Percentiles rank a stretch among this genome's conserved stretches.
phyloP scores from a whole-genome alignment of 345 rosid species.

The Hibiscus trionum region DNA sequence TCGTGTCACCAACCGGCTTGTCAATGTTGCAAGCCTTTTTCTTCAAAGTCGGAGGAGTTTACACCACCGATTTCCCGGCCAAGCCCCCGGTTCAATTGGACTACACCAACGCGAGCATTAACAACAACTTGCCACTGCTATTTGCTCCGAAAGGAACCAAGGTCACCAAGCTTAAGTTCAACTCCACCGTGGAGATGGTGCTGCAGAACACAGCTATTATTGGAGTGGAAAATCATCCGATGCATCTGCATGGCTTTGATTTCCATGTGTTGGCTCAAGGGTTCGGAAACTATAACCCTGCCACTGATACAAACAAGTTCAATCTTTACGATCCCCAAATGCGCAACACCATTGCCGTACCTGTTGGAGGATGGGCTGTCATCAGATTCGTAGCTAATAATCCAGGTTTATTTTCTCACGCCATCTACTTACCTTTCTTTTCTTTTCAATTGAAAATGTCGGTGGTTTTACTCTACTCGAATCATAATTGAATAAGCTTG shows the following conservation, averaged over 20 bases:
- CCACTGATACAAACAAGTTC: slow-evolving; percentile 35
- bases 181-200: slow-evolving; percentile 65
- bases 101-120: slow-evolving; percentile 43
- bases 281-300: slow-evolving; percentile 65
- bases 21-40: slow-evolving; percentile 62
- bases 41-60: slow-evolving; percentile 43
- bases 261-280: slow-evolving; percentile 87
- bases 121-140: slow-evolving; percentile 16
- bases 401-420: slow-evolving; percentile 46
- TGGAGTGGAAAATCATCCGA: slow-evolving; percentile 67
- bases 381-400: slow-evolving; percentile 71
- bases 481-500: too few relatives aligned
- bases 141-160: slow-evolving; percentile 53
- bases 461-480: too few relatives aligned
- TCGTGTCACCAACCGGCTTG: slow-evolving; percentile 35
- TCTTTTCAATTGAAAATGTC: too few relatives aligned
- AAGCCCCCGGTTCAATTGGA: slow-evolving; percentile 53
- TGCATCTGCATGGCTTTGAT: slow-evolving; percentile 76
- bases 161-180: slow-evolving; percentile 55
- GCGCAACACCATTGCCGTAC: slow-evolving; percentile 73
- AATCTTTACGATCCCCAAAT: slow-evolving; percentile 57
- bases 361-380: slow-evolving; percentile 85
- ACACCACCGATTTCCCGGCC: slow-evolving; percentile 58
- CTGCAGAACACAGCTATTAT: slow-evolving; percentile 66
- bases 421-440: neutral